Percentiles rank a stretch among this genome's conserved stretches.
phyloP scores from a whole-genome alignment of 371 early-diverging fungal species.

The Cokeromyces recurvatus region DNA sequence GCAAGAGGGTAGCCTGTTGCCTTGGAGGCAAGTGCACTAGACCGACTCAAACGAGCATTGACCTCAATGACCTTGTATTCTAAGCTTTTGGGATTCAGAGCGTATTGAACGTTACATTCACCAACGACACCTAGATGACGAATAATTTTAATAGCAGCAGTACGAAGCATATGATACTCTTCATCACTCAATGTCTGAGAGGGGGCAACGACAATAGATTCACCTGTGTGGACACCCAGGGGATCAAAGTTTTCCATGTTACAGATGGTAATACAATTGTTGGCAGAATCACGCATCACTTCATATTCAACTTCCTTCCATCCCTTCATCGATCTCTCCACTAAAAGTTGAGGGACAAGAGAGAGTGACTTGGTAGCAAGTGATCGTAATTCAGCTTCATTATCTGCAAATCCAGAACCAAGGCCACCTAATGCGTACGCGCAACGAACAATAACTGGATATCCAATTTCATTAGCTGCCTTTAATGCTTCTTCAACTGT shows the following conservation, averaged over 20 bases:
- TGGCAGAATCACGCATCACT: constrained; percentile 91
- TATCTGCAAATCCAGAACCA: constrained; percentile 91
- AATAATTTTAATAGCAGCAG: constrained; percentile 90
- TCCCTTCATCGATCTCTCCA: constrained; percentile 94
- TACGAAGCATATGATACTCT: constrained; percentile 92
- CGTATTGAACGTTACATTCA: constrained; percentile 96
- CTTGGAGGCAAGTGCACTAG: constrained; percentile 87
- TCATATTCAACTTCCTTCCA: constrained; percentile 98
- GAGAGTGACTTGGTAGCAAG: constrained; percentile 79
- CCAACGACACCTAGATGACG: constrained; percentile 96
- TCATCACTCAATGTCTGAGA: constrained; percentile 91
- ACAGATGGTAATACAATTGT: constrained; percentile 97
- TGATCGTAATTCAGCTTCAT: constrained; percentile 65
- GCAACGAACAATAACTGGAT: constrained; percentile 90
- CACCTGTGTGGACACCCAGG: constrained; percentile 93
- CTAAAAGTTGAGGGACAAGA: constrained; percentile 82
- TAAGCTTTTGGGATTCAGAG: constrained; percentile 78
- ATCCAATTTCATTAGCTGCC: constrained; percentile 81
- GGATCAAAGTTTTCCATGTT: constrained; percentile 99
- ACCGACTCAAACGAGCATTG: constrained; percentile 90
- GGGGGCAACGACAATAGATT: constrained; percentile 95
- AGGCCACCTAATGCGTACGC: constrained; percentile 95
- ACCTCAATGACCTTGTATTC: constrained; percentile 95
- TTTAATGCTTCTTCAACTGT: constrained; percentile 78
- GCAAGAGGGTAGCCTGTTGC: constrained; percentile 96